Conservation (phyloP, 78 protist species). For the Pigoraptor vietnamica region DNA sequence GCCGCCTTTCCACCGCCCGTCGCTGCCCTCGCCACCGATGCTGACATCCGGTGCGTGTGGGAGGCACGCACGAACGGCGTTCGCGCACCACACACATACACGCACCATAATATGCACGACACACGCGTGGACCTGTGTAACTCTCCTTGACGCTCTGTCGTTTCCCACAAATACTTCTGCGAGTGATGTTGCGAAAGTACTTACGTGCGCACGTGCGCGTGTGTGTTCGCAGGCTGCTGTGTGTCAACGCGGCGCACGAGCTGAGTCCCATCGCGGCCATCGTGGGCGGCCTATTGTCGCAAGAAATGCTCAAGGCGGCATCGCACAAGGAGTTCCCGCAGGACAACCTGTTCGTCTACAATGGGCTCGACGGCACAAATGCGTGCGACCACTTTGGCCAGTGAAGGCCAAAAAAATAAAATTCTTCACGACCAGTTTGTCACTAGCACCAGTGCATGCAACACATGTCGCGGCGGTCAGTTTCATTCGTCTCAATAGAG, state of each 20-base stretch:
- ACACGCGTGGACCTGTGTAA: too few species aligned
- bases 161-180: too few species aligned
- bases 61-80: too few species aligned
- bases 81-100: too few species aligned
- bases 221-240: neutral
- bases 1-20: neutral
- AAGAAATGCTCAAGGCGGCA: conserved; percentile 45
- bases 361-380: conserved; percentile 14
- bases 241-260: conserved; percentile 8
- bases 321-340: conserved; percentile 30
- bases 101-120: too few species aligned
- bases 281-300: conserved; percentile 48
- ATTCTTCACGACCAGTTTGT: too few species aligned
- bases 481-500: too few species aligned
- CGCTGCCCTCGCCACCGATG: neutral
- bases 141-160: neutral
- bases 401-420: too few species aligned
- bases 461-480: too few species aligned
- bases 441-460: too few species aligned
- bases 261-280: conserved; percentile 50
- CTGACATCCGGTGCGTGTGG: neutral
- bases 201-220: neutral
- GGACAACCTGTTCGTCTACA: conserved; percentile 39
- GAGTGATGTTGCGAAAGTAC: too few species aligned
- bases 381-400: neutral